Evolutionary conservation across 2,329 filamentous ascomycete genomes (phyloP), one percentile per base, ranked within the genome.

Genomic region (Ceratocystiopsis minuta): DNA sequence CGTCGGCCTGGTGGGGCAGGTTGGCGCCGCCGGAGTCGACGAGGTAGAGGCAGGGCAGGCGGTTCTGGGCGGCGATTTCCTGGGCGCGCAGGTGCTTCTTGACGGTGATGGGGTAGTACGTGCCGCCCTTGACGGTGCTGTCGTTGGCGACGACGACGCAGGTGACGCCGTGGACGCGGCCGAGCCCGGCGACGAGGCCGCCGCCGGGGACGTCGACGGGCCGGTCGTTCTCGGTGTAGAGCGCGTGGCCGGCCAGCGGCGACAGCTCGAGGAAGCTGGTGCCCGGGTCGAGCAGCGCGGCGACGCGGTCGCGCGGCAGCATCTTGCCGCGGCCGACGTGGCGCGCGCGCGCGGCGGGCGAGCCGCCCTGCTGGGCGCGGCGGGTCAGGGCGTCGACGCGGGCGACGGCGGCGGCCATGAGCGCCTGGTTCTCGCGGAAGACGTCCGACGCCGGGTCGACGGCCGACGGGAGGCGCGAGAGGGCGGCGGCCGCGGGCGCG

Each of bases 61-160:
- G 78, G 59, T 96, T 96, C 58, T 96, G 84, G 49, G 83, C 75
- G 0, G 88, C 88, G 48, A 96, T 81, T 24, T 81, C 78, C 60
- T 98, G 90, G 5, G 88, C 88, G 47, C 88, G 75, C 15, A 96
- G 67, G 59, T 96, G 90, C 67, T 98, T 98, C 66, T 95, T 95
- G 45, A 96, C 84, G 0, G 88, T 98, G 52, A 96, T 85, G 2
- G 88, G 88, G 56, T 88, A 96, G 62, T 98, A 98, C 2, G 88
- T 93, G 18, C 88, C 88, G 41, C 88, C 88, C 63, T 96, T 98
- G 54, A 96, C 88, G 16, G 88, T 95, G 63, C 84, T 92, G 57
- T 95, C 88, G 57, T 96, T 95, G 44, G 86, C 87, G 39, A 95
- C 82, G 52, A 96, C 82, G 64, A 95, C 80, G 59, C 88, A 96